Evolutionary conservation across 2,329 filamentous ascomycete species (phyloP).

Genomic region (Penicillium crustosum): DNA sequence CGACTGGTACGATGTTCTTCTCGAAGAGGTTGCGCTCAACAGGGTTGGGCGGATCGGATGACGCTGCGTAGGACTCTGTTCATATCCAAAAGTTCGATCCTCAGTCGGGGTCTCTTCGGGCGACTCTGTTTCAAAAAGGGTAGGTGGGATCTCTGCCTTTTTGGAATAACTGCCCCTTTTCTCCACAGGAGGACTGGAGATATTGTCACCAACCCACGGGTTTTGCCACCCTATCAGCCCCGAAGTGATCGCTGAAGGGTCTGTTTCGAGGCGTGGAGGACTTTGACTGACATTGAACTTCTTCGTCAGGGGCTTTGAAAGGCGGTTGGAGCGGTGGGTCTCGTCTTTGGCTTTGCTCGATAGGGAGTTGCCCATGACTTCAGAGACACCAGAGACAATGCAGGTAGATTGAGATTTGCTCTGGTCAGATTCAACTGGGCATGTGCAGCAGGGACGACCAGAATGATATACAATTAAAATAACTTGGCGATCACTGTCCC

Average conservation of each 20-base stretch:
- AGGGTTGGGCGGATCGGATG: slow-evolving; percentile 12
- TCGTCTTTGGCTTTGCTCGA: slow-evolving; percentile 36
- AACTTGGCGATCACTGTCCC: slow-evolving; percentile 8
- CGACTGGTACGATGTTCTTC: slow-evolving; percentile 26
- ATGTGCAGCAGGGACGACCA: slow-evolving; percentile 1
- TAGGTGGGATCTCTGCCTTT: slow-evolving; percentile 17
- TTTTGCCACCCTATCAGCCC: slow-evolving; percentile 34
- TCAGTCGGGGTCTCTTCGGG: slow-evolving; percentile 1
- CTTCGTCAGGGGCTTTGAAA: slow-evolving; percentile 40
- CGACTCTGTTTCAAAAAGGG: slow-evolving; percentile 18
- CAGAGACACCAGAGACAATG: slow-evolving; percentile 4
- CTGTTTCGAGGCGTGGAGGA: slow-evolving; percentile 12
- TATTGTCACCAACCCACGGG: slow-evolving; percentile 34
- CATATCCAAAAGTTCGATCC: background rate
- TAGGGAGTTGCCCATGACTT: slow-evolving; percentile 40
- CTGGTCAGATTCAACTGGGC: slow-evolving; percentile 1
- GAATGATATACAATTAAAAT: slow-evolving; percentile 13
- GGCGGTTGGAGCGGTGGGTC: slow-evolving; percentile 35
- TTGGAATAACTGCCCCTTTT: slow-evolving; percentile 14
- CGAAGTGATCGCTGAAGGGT: slow-evolving; percentile 10
- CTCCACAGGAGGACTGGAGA: slow-evolving; percentile 16
- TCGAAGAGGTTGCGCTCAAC: slow-evolving; percentile 18
- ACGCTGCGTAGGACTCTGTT: background rate
- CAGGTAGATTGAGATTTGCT: slow-evolving; percentile 16
- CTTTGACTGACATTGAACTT: slow-evolving; percentile 17